A percentile compares a stretch with the other conserved stretches of the same genome.
Conservation (phyloP, 208 protist genomes). For the Herpetomonas samuelpessoai region DNA sequence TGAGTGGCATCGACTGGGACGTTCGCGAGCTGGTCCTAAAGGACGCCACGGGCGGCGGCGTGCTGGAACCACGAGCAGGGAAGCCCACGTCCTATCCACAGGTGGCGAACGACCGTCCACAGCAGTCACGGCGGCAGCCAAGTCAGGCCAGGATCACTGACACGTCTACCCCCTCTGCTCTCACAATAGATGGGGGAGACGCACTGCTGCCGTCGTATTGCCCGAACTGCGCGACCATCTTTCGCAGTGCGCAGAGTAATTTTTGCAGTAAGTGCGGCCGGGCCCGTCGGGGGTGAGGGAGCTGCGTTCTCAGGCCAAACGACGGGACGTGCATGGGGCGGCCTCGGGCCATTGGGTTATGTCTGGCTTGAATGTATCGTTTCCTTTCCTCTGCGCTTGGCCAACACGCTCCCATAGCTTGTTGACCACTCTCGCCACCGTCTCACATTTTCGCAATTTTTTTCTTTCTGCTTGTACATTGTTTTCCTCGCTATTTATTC, state of each 20-base stretch:
- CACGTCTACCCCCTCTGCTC: too few species aligned
- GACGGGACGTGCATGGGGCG: too few species aligned
- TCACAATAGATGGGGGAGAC: too few species aligned
- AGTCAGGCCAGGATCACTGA: too few species aligned
- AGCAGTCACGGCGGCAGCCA: not conserved
- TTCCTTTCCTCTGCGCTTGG: too few species aligned
- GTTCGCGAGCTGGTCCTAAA: constrained; percentile 60
- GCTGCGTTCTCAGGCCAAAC: not conserved
- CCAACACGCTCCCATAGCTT: too few species aligned
- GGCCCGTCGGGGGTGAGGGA: constrained; percentile 8
- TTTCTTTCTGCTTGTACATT: too few species aligned
- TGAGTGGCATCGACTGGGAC: constrained; percentile 59
- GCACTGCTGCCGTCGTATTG: not conserved
- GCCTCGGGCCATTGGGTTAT: too few species aligned
- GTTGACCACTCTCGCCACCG: too few species aligned
- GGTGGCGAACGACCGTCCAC: not conserved
- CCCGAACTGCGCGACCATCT: constrained; percentile 45
- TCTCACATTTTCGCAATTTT: too few species aligned
- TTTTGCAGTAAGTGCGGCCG: constrained; percentile 65
- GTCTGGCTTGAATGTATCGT: too few species aligned
- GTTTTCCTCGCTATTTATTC: too few species aligned
- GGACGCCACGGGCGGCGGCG: constrained; percentile 52
- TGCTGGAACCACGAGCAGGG: constrained; percentile 20
- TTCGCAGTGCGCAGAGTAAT: constrained; percentile 30
- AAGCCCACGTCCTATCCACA: constrained; percentile 5